Evolutionary conservation across 176 grass and related monocot species (phyloP).

Genomic region (Chloris gayana): DNA sequence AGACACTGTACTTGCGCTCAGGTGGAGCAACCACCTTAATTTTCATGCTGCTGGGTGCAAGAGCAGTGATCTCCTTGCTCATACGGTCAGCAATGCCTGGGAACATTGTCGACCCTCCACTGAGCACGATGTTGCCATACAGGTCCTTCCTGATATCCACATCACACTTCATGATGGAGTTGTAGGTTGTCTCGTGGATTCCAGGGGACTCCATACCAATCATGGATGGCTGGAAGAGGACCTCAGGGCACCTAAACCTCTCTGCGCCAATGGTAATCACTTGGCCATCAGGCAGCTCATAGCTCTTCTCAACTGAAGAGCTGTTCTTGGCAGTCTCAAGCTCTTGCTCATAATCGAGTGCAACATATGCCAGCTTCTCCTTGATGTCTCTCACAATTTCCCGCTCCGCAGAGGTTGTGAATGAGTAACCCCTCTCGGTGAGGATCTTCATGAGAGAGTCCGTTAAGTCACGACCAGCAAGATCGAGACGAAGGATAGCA

Average conservation of each 20-base stretch:
- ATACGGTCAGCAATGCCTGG: constrained; percentile 47
- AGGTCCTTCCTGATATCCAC: constrained; percentile 56
- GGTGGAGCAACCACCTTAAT: constrained; percentile 54
- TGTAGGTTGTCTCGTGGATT: constrained; percentile 54
- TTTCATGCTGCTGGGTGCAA: constrained; percentile 50
- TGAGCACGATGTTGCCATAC: constrained; percentile 52
- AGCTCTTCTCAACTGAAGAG: constrained; percentile 47
- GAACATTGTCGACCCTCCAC: constrained; percentile 51
- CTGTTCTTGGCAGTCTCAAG: constrained; percentile 45
- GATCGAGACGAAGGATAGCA: constrained; percentile 44
- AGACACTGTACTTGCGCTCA: constrained; percentile 53
- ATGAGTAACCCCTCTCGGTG: constrained; percentile 45
- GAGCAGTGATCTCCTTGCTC: constrained; percentile 54
- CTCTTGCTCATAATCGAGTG: constrained; percentile 51
- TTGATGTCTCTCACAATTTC: constrained; percentile 58
- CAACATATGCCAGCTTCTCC: constrained; percentile 52
- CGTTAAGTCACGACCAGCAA: constrained; percentile 45
- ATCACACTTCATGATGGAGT: constrained; percentile 58
- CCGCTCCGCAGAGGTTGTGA: constrained; percentile 37
- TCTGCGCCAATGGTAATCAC: constrained; percentile 50
- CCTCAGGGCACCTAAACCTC: constrained; percentile 55
- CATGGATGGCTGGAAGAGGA: constrained; percentile 57
- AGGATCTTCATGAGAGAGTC: constrained; percentile 44
- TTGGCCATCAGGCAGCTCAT: constrained; percentile 50
- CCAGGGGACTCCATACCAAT: constrained; percentile 49